A percentile compares a stretch with the other conserved stretches of the same genome.
These are phyloP conservation scores for Blastocystis sp. DNA, from an alignment of 352 stramenopile species.

Conservation along the genomic window DNA sequence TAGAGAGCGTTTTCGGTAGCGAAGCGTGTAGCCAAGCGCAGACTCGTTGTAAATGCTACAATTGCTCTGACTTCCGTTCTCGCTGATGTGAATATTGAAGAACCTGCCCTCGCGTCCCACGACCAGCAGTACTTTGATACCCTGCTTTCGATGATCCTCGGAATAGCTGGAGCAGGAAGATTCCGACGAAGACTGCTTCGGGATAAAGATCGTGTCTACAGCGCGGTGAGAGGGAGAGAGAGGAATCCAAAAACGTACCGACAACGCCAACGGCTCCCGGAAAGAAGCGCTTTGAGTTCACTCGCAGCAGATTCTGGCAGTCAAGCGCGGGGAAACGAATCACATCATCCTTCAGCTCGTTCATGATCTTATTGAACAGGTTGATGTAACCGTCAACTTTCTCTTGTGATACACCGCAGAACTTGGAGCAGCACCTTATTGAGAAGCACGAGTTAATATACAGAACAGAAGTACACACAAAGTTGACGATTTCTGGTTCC, in stretches of 20 bases:
- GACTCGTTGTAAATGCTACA: slow-evolving; percentile 64
- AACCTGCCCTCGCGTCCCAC: slow-evolving; percentile 37
- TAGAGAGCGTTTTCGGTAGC: slow-evolving; percentile 52
- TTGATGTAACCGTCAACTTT: slow-evolving; percentile 23
- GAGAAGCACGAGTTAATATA: slow-evolving; percentile 52
- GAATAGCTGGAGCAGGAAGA: not conserved
- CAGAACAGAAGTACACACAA: slow-evolving; percentile 24
- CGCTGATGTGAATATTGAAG: slow-evolving; percentile 67
- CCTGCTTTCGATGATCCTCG: not conserved
- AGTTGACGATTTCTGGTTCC: not conserved
- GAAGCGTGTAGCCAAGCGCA: slow-evolving; percentile 49
- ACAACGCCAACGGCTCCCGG: slow-evolving; percentile 59
- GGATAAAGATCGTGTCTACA: slow-evolving; percentile 58
- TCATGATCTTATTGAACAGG: slow-evolving; percentile 71
- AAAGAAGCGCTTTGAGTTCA: slow-evolving; percentile 63
- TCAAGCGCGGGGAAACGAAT: slow-evolving; percentile 46
- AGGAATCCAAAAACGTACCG: not conserved
- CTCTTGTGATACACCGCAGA: not conserved
- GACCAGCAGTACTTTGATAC: slow-evolving; percentile 25
- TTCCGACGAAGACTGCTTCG: not conserved
- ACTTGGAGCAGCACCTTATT: slow-evolving; percentile 18
- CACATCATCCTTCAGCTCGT: slow-evolving; percentile 61
- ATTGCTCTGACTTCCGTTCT: slow-evolving; percentile 19
- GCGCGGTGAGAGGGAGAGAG: too few relatives aligned
- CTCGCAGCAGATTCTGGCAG: slow-evolving; percentile 37